Evolutionary conservation across 805 yeast genomes (phyloP).

Genomic region (Saccharomycopsis sp.): DNA sequence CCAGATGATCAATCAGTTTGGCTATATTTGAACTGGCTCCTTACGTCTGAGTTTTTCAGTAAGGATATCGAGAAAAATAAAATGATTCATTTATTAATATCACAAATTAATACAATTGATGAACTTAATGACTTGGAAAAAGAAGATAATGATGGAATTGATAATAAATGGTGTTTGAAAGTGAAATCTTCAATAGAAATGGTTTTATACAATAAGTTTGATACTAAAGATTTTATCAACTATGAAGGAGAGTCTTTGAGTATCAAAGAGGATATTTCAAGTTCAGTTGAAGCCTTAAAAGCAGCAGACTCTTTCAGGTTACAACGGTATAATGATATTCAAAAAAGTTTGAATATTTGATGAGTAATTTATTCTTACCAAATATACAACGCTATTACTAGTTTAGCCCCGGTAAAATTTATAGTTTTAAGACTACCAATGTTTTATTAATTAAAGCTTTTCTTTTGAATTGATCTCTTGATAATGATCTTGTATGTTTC

Average conservation of each 20-base stretch:
- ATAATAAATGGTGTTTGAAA: slow-evolving; percentile 71
- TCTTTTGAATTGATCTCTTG: slow-evolving; percentile 52
- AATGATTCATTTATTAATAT: slow-evolving; percentile 22
- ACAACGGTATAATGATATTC: slow-evolving; percentile 41
- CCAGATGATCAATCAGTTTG: slow-evolving; percentile 92
- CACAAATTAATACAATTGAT: slow-evolving; percentile 28
- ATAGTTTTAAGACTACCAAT: too few species aligned
- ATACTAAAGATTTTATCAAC: background rate
- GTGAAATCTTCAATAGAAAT: slow-evolving; percentile 38
- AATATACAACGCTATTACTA: too few species aligned
- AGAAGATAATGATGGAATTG: slow-evolving; percentile 46
- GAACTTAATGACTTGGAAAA: slow-evolving; percentile 67
- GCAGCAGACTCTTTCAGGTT: slow-evolving; percentile 55
- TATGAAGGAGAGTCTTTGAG: slow-evolving; percentile 13
- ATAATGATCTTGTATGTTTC: slow-evolving; percentile 39
- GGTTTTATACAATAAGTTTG: slow-evolving; percentile 21
- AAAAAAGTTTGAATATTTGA: too few species aligned
- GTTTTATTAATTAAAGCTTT: slow-evolving; percentile 37
- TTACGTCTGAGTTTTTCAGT: slow-evolving; percentile 32
- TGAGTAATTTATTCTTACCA: too few species aligned
- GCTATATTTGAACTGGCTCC: slow-evolving; percentile 80
- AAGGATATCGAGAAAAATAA: slow-evolving; percentile 26
- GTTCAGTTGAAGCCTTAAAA: slow-evolving; percentile 33
- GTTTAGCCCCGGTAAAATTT: too few species aligned
- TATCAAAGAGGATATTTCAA: slow-evolving; percentile 26